These are phyloP conservation scores for Ocimum tenuiflorum DNA, from an alignment of 257 asterid species.

Conservation along the genomic window DNA sequence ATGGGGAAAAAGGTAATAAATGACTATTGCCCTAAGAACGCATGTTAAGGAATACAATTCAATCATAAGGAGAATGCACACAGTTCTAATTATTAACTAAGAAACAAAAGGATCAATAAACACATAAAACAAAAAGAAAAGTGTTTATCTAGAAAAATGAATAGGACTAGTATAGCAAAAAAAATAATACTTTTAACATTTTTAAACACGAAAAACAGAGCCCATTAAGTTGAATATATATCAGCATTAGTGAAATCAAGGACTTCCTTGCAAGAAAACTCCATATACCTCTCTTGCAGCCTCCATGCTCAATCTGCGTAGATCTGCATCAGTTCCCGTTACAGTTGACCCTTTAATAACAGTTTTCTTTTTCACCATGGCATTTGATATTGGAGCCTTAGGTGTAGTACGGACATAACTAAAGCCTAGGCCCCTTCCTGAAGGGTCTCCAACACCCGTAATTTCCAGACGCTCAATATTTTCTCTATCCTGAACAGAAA, in stretches of 20 bases:
- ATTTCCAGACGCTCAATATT: conserved; percentile 95
- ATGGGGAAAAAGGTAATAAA: background rate
- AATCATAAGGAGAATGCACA: background rate
- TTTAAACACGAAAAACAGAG: background rate
- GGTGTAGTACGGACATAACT: conserved; percentile 89
- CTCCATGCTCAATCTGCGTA: conserved; percentile 98
- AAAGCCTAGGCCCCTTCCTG: conserved; percentile 98
- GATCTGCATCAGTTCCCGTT: conserved; percentile 98
- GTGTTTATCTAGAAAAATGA: background rate
- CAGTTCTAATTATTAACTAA: background rate
- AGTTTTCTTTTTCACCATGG: conserved; percentile 71
- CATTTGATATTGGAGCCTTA: conserved; percentile 77
- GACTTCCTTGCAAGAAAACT: background rate
- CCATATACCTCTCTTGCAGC: conserved; percentile 91
- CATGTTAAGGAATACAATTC: background rate
- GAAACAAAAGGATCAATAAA: background rate
- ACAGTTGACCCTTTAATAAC: conserved; percentile 89
- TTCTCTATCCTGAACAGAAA: conserved; percentile 69
- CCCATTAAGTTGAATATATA: background rate
- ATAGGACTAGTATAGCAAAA: background rate
- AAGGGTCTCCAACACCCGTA: conserved; percentile 98
- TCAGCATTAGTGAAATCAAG: background rate
- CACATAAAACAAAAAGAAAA: background rate
- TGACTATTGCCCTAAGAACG: background rate
- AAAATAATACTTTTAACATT: background rate